Conservation (phyloP, 2,329 filamentous ascomycete species). For the Geoglossum cookeanum region DNA sequence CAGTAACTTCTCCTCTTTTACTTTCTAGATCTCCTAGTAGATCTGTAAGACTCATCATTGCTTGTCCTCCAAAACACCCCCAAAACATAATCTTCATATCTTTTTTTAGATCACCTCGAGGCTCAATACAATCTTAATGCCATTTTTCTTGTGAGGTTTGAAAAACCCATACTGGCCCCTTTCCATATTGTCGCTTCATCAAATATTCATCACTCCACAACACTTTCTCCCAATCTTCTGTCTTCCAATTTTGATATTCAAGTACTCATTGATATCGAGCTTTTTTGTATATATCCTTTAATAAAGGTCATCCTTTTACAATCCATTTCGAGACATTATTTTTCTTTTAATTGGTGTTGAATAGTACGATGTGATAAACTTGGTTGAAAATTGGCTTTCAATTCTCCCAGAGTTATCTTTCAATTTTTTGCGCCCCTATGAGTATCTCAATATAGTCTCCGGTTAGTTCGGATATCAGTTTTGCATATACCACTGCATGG, state of each 20-base stretch:
- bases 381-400: neutral
- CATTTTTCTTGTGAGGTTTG: no score
- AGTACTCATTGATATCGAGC: neutral
- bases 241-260: neutral
- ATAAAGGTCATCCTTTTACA: neutral
- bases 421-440: no score
- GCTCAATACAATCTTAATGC: no score
- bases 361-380: neutral
- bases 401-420: neutral
- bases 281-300: neutral
- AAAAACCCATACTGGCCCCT: no score
- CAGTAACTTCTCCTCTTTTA: no score
- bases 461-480: no score
- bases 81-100: no score
- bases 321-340: neutral
- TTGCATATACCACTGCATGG: no score
- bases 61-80: no score
- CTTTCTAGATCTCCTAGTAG: neutral
- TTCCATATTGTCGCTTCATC: neutral
- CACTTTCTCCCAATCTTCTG: neutral
- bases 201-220: neutral
- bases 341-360: neutral
- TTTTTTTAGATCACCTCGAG: no score
- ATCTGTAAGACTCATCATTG: no score
- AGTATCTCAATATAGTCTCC: no score